phyloP scores from a whole-genome alignment of 192 early-diverging fungal genomes.

The Paraglomus occultum region DNA sequence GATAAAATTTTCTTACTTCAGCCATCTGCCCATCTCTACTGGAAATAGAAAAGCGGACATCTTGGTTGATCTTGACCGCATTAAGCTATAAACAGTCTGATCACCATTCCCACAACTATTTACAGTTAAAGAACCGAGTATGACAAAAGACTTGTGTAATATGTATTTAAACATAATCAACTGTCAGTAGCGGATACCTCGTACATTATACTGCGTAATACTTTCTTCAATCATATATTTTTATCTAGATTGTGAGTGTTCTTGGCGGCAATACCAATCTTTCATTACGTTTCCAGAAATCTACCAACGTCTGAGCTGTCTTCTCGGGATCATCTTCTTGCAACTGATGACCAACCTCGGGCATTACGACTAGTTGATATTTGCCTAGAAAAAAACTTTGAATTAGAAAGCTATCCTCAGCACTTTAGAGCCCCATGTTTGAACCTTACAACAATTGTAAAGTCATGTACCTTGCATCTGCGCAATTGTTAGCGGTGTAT shows the following conservation, averaged over 20 bases:
- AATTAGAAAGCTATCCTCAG: background rate
- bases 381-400: conserved; percentile 45
- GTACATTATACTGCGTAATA: too few relatives aligned
- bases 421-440: background rate
- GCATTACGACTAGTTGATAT: conserved; percentile 70
- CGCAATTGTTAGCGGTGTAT: conserved; percentile 71
- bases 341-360: conserved; percentile 67
- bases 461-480: conserved; percentile 66
- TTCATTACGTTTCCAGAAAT: conserved; percentile 70
- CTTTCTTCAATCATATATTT: too few relatives aligned
- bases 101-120: too few relatives aligned
- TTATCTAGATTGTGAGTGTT: conserved; percentile 3
- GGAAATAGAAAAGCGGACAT: background rate
- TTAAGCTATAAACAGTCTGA: background rate
- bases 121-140: too few relatives aligned
- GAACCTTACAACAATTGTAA: conserved; percentile 28
- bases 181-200: too few relatives aligned
- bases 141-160: too few relatives aligned
- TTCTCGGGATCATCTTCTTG: conserved; percentile 69
- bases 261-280: conserved; percentile 52
- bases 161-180: too few relatives aligned
- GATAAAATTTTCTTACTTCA: background rate
- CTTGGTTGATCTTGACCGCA: background rate
- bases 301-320: conserved; percentile 53
- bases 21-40: conserved; percentile 15